Conservation (phyloP, 306 rosid genomes). For the Hippophae rhamnoides region DNA sequence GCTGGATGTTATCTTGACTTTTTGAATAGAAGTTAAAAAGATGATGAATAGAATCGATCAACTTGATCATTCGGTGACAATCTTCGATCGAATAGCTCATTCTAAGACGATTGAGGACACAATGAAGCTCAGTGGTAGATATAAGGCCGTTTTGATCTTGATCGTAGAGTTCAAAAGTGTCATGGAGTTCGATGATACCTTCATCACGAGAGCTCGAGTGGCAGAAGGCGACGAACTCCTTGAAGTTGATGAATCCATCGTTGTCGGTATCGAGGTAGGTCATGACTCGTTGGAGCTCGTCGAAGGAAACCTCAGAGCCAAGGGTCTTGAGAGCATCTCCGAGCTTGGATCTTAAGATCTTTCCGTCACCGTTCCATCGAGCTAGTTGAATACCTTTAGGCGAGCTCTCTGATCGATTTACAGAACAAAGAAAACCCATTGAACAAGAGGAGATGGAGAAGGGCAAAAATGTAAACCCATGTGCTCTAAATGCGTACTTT, state of each 20-base stretch:
- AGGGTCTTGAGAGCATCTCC: slow-evolving; percentile 50
- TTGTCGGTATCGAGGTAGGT: slow-evolving; percentile 65
- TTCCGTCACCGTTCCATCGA: slow-evolving; percentile 87
- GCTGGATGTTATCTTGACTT: too few relatives aligned
- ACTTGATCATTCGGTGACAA: slow-evolving; percentile 56
- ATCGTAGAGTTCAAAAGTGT: slow-evolving; percentile 80
- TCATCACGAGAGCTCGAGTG: slow-evolving; percentile 35
- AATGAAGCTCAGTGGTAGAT: slow-evolving; percentile 53
- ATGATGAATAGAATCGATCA: slow-evolving; percentile 40
- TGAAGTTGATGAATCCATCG: slow-evolving; percentile 62
- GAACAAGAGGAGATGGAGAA: too few relatives aligned
- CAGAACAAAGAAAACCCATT: too few relatives aligned
- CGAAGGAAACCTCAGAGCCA: slow-evolving; percentile 35
- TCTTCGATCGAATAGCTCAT: slow-evolving; percentile 53
- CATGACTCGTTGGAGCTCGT: slow-evolving; percentile 54
- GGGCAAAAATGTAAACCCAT: too few relatives aligned
- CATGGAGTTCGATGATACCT: slow-evolving; percentile 49
- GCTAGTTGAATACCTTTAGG: slow-evolving; percentile 45
- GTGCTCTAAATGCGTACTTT: too few relatives aligned
- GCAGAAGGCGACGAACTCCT: slow-evolving; percentile 71
- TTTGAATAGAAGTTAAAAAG: too few relatives aligned
- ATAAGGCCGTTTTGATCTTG: slow-evolving; percentile 75
- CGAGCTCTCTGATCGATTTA: too few relatives aligned
- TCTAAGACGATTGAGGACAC: slow-evolving; percentile 60
- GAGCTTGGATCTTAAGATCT: slow-evolving; percentile 63